These are phyloP conservation scores for Chrysanthemum lavandulifolium DNA, from an alignment of 129 eudicot genomes.

Conservation along the genomic window DNA sequence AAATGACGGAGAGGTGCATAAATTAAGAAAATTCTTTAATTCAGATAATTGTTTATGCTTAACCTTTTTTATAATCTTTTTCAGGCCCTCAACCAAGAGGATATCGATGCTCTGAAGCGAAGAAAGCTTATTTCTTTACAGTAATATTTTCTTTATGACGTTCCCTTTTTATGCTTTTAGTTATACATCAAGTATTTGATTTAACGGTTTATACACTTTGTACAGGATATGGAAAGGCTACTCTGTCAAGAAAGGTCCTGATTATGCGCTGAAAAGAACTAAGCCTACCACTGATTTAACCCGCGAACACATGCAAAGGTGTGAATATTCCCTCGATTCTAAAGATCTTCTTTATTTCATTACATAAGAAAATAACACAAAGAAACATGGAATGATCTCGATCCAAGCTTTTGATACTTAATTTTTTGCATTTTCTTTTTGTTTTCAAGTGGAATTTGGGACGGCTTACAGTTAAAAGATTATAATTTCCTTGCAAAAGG, in stretches of 20 bases:
- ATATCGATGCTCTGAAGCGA: constrained; percentile 67
- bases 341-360: too few relatives aligned
- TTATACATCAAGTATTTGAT: constrained; percentile 16
- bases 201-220: constrained; percentile 19
- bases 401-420: not conserved
- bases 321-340: too few relatives aligned
- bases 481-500: constrained; percentile 94
- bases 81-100: constrained; percentile 58
- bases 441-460: constrained; percentile 79
- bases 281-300: constrained; percentile 88
- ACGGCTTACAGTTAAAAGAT: constrained; percentile 76
- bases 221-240: constrained; percentile 88
- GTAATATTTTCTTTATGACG: too few relatives aligned
- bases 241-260: constrained; percentile 79
- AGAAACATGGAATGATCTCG: too few relatives aligned
- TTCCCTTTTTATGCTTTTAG: not conserved
- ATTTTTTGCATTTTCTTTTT: constrained; percentile 21
- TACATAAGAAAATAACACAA: too few relatives aligned
- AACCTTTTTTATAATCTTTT: constrained; percentile 14
- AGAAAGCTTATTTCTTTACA: constrained; percentile 54
- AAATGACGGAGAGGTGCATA: constrained; percentile 66
- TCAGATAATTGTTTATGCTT: not conserved
- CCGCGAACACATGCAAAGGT: constrained; percentile 48
- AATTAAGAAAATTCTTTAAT: too few relatives aligned
- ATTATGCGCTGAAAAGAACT: constrained; percentile 82